These are phyloP conservation scores for Santalum album DNA, from an alignment of 164 flowering plant species.

Conservation along the genomic window DNA sequence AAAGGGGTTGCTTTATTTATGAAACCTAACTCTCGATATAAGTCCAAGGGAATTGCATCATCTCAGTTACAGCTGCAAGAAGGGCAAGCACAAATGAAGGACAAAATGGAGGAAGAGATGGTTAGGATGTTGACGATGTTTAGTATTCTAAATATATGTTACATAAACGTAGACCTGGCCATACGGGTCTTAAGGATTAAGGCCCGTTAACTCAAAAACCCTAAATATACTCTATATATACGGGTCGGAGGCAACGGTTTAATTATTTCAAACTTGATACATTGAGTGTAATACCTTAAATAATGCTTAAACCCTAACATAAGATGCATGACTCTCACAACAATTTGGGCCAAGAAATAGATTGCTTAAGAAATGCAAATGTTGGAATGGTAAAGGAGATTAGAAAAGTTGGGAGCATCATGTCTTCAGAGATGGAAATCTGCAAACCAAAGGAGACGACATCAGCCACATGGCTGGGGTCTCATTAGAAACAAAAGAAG, in stretches of 20 bases:
- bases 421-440: conserved; percentile 54
- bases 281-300: too few relatives aligned
- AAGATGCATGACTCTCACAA: conserved; percentile 42
- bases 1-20: too few relatives aligned
- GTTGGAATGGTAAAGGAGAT: conserved; percentile 58
- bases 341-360: conserved; percentile 45
- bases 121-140: too few relatives aligned
- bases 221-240: too few relatives aligned
- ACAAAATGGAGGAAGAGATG: conserved; percentile 51
- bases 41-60: conserved; percentile 40
- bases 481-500: conserved; percentile 63
- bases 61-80: conserved; percentile 51
- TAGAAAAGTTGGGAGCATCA: conserved; percentile 41
- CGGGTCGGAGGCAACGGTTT: too few relatives aligned
- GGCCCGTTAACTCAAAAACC: too few relatives aligned
- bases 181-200: too few relatives aligned
- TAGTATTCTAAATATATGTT: too few relatives aligned
- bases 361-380: conserved; percentile 36
- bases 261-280: too few relatives aligned
- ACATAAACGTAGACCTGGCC: too few relatives aligned
- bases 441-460: conserved; percentile 63
- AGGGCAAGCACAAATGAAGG: conserved; percentile 56
- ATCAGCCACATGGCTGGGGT: conserved; percentile 51
- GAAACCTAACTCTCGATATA: too few relatives aligned
- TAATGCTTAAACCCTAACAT: too few relatives aligned